Evolutionary conservation across 2,329 filamentous ascomycete genomes (phyloP).

Genomic region (Ophiostoma fasciatum): DNA sequence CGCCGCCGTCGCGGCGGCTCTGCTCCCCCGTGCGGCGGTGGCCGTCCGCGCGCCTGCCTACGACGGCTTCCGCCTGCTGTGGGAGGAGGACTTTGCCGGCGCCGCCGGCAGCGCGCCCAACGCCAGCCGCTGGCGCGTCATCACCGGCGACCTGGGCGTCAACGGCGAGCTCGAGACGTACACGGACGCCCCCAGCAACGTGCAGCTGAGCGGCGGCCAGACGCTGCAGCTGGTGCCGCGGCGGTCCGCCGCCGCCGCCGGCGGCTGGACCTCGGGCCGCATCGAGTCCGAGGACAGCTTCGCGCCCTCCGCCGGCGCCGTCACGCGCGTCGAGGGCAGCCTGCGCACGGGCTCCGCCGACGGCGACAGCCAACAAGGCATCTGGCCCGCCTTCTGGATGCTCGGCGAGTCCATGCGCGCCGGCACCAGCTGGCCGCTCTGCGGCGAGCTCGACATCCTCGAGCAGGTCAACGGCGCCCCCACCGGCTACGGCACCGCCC

Average conservation of each 20-base stretch:
- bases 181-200: constrained; percentile 27
- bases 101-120: constrained; percentile 19
- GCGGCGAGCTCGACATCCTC: constrained; percentile 43
- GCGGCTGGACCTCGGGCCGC: constrained; percentile 38
- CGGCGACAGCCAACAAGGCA: constrained; percentile 31
- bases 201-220: constrained; percentile 33
- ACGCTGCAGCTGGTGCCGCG: constrained; percentile 37
- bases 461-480: constrained; percentile 37
- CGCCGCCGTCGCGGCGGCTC: not conserved
- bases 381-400: constrained; percentile 47
- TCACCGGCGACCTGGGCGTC: constrained; percentile 45
- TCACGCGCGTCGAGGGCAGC: constrained; percentile 30
- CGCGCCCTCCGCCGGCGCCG: constrained; percentile 28
- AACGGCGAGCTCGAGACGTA: constrained; percentile 40
- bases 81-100: constrained; percentile 30
- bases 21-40: constrained; percentile 14
- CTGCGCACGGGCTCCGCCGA: constrained; percentile 27
- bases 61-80: constrained; percentile 23
- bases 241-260: constrained; percentile 22
- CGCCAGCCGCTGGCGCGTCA: constrained; percentile 25
- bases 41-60: constrained; percentile 26
- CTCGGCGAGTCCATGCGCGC: constrained; percentile 34
- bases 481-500: constrained; percentile 32
- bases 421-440: constrained; percentile 34
- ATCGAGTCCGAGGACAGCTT: constrained; percentile 35